These are phyloP conservation scores for Apiotrichum sp. DNA, from an alignment of 1,284 basidiomycete genomes.

Conservation along the genomic window DNA sequence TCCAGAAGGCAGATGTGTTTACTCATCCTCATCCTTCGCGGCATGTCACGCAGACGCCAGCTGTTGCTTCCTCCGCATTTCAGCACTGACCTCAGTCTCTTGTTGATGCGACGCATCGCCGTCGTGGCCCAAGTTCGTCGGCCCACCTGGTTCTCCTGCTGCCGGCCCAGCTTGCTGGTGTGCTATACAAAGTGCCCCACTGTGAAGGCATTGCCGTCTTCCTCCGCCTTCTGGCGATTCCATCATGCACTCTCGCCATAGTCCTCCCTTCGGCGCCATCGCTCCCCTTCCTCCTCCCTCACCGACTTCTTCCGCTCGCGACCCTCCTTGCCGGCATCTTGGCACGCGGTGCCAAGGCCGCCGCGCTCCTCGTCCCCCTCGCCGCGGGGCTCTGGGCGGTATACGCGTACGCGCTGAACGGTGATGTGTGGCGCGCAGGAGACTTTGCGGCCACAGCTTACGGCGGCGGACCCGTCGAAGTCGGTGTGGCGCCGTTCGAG, in stretches of 20 bases:
- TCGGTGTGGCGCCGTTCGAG: conserved; percentile 19
- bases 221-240: conserved; percentile 12
- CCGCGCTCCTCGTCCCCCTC: conserved; percentile 16
- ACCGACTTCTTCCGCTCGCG: conserved; percentile 14
- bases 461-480: conserved; percentile 8
- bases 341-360: conserved; percentile 17
- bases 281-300: conserved; percentile 12
- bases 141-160: conserved; percentile 16
- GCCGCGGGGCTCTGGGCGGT: conserved; percentile 11
- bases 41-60: too few species aligned
- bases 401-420: conserved; percentile 18
- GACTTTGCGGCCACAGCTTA: background rate
- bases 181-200: conserved; percentile 5
- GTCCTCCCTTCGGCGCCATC: conserved; percentile 14
- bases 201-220: conserved; percentile 4
- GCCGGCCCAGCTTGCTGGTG: conserved; percentile 12
- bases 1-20: too few species aligned
- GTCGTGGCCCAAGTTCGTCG: conserved; percentile 9
- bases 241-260: conserved; percentile 12
- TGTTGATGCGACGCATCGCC: conserved; percentile 11
- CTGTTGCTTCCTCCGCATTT: too few species aligned
- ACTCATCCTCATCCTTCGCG: too few species aligned
- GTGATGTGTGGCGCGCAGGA: conserved; percentile 13
- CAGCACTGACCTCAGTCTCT: conserved; percentile 7
- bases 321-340: conserved; percentile 16